Base-by-base conservation (phyloP, 768 basidiomycete genomes). In the Podaxis sp. region DNA sequence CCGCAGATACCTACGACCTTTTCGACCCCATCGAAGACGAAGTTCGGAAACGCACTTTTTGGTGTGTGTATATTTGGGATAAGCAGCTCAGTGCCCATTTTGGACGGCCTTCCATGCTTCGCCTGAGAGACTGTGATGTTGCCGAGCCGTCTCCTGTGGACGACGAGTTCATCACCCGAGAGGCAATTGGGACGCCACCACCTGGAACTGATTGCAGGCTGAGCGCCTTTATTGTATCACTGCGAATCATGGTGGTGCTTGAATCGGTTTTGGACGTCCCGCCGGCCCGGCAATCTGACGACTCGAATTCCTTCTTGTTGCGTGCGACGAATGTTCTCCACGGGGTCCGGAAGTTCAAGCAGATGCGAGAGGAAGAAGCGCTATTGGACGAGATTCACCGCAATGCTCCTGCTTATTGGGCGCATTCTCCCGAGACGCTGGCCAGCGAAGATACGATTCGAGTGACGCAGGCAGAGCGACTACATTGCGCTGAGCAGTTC, bases 11-110 rank as follows among this genome's bases (percentile, higher is more conserved):
- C 13, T 93, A 93, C 70, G 89, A 92, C 70, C 81, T 92, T 56
- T 96, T 97, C 72, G 89, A 95, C 74, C 84, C 90, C 8, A 89
- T 96, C 66, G 95, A 96, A 73, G 90, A 91, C 64, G 93, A 96
- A 73, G 87, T 95, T 30, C 85, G 95, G 62, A 96, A 96, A 75
- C 87, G 95, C 67, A 96, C 95, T 0, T 97, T 97, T 74, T 97
- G 95, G 94, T 93, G 93, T 63, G 93, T 96, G 28, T 97, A 96
- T 75, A 83, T 93, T 55, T 96, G 95, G 95, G 95, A 97, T 76
- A 96, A 97, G 76, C 95, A 96, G 70, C 86, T 95, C 6, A 80
- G 87, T 11, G 90, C 91, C 62, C 90, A 93, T 74, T 96, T 96
- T 72, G 95, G 95, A 26, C 81, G 95, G 26, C 95, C 95, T 36